Base-by-base conservation (phyloP, 176 grass and related monocot species). In the Typha latifolia region DNA sequence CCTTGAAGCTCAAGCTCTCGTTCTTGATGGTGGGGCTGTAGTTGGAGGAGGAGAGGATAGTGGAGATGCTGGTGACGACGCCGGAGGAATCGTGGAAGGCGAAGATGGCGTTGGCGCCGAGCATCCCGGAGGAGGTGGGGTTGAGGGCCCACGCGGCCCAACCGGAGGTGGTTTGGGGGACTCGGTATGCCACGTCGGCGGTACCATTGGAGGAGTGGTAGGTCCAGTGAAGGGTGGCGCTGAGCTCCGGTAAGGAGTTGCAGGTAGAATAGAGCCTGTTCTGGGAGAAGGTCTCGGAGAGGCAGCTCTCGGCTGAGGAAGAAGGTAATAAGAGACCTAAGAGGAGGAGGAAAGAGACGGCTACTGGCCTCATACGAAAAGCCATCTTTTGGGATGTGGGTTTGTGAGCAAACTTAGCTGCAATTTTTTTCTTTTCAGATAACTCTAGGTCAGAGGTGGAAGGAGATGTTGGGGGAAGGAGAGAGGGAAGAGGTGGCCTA, bases 151-250 rank as follows among this genome's bases (percentile, higher is more conserved):
- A 83, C 1, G 69, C 68, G 5, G 74, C 74, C 74, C 74, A 83
- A 22, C 61, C 47, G 0, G 48, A 27, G 27, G 68, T 2, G 11
- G 12, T 26, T 29, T 59, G 67, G 32, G 74, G 57, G 19, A 81
- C 76, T 37, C 67, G 82, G 82, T 75, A 89, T 7, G 78, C 86
- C 20, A 89, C 37, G 64, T 79, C 82, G 6, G 66, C 78, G 1
- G 75, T 82, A 11, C 86, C 78, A 5, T 90, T 90, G 4, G 47
- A n/a, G n/a, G 75, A 16, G 66, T 79, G 47, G 67, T 90, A 76
- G 1, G 52, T 81, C 86, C 86, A 84, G 74, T 85, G 82, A 21
- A 90, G 62, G 57, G 74, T 79, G 49, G 74, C 67, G 12, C 55
- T 48, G 37, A 85, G 78, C 47, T 49, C 50, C 13, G 49, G 19